Percentiles rank a stretch among this genome's conserved stretches.
Evolutionary conservation across 169 alveolate species (phyloP).

Genomic region (Ichthyophthirius multifiliis): DNA sequence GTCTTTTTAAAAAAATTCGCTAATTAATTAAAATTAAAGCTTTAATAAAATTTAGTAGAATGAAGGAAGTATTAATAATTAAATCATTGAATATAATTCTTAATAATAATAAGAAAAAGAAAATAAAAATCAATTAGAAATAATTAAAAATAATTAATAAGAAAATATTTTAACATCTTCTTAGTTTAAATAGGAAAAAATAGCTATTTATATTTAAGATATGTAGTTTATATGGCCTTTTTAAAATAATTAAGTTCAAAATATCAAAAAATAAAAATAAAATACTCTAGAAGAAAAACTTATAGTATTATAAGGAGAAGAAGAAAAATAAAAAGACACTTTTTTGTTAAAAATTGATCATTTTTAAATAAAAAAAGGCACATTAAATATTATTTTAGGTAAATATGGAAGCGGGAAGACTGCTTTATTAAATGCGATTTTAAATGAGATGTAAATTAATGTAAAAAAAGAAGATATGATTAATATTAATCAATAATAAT

Average conservation of each 20-base stretch:
- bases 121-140: too few relatives aligned
- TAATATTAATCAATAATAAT: constrained; percentile 6
- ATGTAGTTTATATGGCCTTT: too few relatives aligned
- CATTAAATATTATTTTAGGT: constrained; percentile 56
- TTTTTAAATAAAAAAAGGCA: constrained; percentile 36
- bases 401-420: constrained; percentile 70
- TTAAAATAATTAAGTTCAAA: too few relatives aligned
- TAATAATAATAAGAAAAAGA: too few relatives aligned
- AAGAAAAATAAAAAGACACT: neutral
- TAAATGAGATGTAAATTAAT: constrained; percentile 42
- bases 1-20: too few relatives aligned
- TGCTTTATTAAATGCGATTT: constrained; percentile 57
- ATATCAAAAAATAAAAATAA: neutral
- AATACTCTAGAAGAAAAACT: neutral
- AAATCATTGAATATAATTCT: neutral
- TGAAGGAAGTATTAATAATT: neutral
- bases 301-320: neutral
- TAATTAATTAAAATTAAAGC: neutral
- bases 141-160: too few relatives aligned
- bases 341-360: neutral
- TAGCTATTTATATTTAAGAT: too few relatives aligned
- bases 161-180: too few relatives aligned
- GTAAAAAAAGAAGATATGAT: neutral
- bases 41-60: neutral
- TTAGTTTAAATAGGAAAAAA: too few relatives aligned